These are phyloP conservation scores for Moringa oleifera DNA, from an alignment of 345 rosid species.

Conservation along the genomic window DNA sequence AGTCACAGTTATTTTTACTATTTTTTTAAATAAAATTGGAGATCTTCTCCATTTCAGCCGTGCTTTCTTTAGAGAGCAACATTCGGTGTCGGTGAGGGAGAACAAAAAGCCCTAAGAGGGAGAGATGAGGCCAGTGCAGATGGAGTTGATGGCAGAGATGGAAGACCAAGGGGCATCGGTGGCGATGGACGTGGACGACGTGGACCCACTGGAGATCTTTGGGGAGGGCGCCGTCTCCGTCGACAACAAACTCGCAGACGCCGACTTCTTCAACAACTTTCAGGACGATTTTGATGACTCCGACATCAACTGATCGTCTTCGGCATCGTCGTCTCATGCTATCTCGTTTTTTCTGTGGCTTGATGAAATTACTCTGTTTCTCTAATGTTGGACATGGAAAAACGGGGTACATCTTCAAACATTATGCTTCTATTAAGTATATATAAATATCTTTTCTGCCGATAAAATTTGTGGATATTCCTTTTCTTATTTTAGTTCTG, in stretches of 20 bases:
- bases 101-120: neutral
- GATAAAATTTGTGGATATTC: too few species aligned
- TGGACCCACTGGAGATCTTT: conserved; percentile 61
- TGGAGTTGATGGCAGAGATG: conserved; percentile 58
- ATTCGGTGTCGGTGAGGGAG: too few species aligned
- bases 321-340: neutral
- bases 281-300: conserved; percentile 86
- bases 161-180: conserved; percentile 68
- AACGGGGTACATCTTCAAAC: neutral
- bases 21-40: too few species aligned
- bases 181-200: conserved; percentile 91
- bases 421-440: too few species aligned
- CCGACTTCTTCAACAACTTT: conserved; percentile 88
- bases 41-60: too few species aligned
- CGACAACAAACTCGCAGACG: conserved; percentile 72
- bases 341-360: neutral
- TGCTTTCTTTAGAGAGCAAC: too few species aligned
- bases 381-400: neutral
- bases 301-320: conserved; percentile 56
- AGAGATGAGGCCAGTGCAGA: conserved; percentile 68
- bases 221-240: conserved; percentile 53
- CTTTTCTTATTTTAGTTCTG: too few species aligned
- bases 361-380: neutral
- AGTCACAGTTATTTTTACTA: too few species aligned
- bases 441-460: too few species aligned